Conservation (phyloP, 2,329 filamentous ascomycete species). For the Paraconiothyrium sp. region DNA sequence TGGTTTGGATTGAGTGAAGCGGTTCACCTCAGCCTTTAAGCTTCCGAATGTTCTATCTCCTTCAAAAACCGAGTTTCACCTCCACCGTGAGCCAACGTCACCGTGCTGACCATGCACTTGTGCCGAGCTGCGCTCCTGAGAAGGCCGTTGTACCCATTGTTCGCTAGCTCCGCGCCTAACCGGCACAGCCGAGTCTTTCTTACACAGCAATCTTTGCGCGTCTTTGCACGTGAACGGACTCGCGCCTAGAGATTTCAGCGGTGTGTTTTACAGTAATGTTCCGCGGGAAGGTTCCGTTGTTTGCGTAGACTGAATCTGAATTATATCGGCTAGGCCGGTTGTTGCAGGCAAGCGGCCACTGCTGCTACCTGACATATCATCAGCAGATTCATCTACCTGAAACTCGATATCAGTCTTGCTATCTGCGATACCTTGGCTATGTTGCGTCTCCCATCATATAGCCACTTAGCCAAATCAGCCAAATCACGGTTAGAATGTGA, state of each 20-base stretch:
- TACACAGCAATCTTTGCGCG: background rate
- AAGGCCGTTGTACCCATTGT: conserved; percentile 18
- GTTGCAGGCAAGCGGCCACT: conserved; percentile 1
- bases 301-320: background rate
- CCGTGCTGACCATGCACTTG: conserved; percentile 14
- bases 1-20: background rate
- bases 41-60: conserved; percentile 12
- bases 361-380: background rate
- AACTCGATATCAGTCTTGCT: background rate
- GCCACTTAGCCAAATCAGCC: background rate
- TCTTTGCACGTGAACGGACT: background rate
- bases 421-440: background rate
- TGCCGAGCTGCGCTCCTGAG: conserved; percentile 22
- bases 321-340: background rate
- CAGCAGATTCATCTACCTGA: background rate
- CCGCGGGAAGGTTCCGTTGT: background rate
- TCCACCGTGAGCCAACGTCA: conserved; percentile 15
- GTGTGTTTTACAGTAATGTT: background rate
- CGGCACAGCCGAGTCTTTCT: conserved; percentile 14
- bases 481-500: background rate
- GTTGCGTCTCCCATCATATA: too few relatives aligned
- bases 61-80: conserved; percentile 17
- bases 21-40: conserved; percentile 9
- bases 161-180: conserved; percentile 20
- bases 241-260: background rate